A percentile compares a stretch with the other conserved stretches of the same genome.
These are phyloP conservation scores for Umbelopsis sp. DNA, from an alignment of 371 early-diverging fungal species.

Conservation along the genomic window DNA sequence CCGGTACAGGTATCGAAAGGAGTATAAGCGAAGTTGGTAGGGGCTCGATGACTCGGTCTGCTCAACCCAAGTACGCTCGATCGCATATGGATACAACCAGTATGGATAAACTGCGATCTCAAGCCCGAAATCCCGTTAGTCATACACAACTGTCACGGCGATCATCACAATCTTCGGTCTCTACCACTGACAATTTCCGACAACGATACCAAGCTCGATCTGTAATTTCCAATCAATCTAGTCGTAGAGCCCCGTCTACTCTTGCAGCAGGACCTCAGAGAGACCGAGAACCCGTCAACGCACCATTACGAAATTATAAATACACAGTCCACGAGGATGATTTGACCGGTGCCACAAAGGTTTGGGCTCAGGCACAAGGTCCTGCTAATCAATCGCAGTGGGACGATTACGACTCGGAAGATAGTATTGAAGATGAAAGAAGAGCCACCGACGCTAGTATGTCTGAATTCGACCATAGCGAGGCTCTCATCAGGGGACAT, in stretches of 20 bases:
- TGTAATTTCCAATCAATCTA: slow-evolving; percentile 2
- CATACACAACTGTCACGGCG: not conserved
- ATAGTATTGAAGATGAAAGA: slow-evolving; percentile 14
- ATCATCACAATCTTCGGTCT: slow-evolving; percentile 8
- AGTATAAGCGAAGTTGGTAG: slow-evolving; percentile 8
- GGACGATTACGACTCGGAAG: slow-evolving; percentile 2
- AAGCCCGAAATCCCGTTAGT: not conserved
- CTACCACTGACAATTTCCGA: slow-evolving; percentile 8
- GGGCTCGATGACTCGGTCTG: not conserved
- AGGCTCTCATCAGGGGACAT: not conserved
- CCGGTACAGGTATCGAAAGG: not conserved
- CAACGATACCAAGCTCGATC: not conserved
- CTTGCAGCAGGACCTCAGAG: slow-evolving; percentile 16
- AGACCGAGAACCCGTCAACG: not conserved
- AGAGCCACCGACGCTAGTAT: slow-evolving; percentile 10
- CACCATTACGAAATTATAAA: slow-evolving; percentile 1
- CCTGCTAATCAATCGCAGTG: not conserved
- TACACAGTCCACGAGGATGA: slow-evolving; percentile 8
- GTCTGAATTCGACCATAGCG: not conserved
- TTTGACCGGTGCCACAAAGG: not conserved
- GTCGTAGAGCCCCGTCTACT: not conserved
- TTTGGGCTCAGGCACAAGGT: not conserved
- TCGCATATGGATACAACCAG: not conserved
- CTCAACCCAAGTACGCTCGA: slow-evolving; percentile 9
- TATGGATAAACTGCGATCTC: not conserved